Base-by-base conservation (phyloP, 257 asterid genomes). In the Jacaranda mimosifolia region DNA sequence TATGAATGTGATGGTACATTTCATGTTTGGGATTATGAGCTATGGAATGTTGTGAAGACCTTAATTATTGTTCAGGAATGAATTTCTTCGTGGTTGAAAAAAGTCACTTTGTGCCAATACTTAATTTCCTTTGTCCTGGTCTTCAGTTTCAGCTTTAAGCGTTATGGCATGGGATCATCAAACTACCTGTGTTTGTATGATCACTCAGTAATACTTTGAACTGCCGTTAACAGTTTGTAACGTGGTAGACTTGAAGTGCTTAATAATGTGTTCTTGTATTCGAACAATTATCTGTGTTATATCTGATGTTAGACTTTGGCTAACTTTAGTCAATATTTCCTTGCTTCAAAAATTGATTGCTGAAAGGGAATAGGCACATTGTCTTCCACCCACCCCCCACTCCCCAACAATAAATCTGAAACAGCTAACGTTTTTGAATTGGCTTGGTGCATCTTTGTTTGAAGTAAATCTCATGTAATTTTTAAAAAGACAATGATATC, bases 1-100 rank as follows among this genome's bases (percentile, higher is more conserved):
- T 14, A 63, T 38, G 62, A 18, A 18, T 60, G 59, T 76, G 60
- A 55, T 59, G 49, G 60, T 5, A 39, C 53, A 36, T 45, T 58
- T 79, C 38, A 11, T 55, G 55, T 56, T 42, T 65, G 6, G 55
- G 56, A 35, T 63, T 59, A 48, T 69, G 72, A 68, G 45, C 40
- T 69, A 15, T 70, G 51, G 19, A 73, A 8, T 26, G 13, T 32
- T 73, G n/a, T 9, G 15, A 56, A 55, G 46, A 42, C 9, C 46
- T 42, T 42, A 42, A 42, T 36, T 35, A 26, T 63, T 63, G 2
- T 67, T 67, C 40, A 67, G n/a, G 43, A 56, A 39, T 65, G 51
- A 65, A 39, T 43, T 65, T 65, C 26, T 35, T 60, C n/a, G 6
- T 4, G 39, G 17, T 12, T 35, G 6, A 35, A 15, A 4, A 13